phyloP scores from a whole-genome alignment of 257 asterid genomes.

The Cruciata laevipes region DNA sequence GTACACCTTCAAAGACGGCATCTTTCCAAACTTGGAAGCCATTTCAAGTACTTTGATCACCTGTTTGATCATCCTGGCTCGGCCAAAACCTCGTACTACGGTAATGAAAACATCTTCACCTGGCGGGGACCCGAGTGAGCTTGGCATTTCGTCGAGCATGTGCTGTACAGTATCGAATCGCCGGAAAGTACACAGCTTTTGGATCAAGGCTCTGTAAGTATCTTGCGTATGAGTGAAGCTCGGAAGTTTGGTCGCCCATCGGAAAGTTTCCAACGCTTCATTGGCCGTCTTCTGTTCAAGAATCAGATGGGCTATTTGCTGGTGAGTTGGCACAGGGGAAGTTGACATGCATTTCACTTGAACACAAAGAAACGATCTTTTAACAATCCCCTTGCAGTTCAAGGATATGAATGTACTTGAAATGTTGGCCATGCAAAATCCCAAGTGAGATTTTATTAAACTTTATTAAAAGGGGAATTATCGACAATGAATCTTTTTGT shows the following conservation, averaged over 20 bases:
- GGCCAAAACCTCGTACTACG: conserved; percentile 65
- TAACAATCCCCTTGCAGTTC: conserved; percentile 2
- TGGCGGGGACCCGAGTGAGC: conserved; percentile 40
- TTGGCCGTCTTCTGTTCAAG: conserved; percentile 64
- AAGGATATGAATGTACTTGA: neutral
- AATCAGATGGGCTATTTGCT: conserved; percentile 59
- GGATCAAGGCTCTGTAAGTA: conserved; percentile 74
- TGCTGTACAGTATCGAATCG: conserved; percentile 37
- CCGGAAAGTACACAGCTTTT: conserved; percentile 63
- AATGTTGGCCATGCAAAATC: conserved; percentile 10
- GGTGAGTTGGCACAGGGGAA: conserved; percentile 49
- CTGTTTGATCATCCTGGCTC: conserved; percentile 55
- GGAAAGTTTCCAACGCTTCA: conserved; percentile 76
- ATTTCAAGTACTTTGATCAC: conserved; percentile 53
- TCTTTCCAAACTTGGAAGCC: conserved; percentile 48
- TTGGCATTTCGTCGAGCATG: conserved; percentile 87
- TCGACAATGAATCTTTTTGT: no score
- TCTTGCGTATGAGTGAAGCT: conserved; percentile 51
- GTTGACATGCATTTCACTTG: conserved; percentile 35
- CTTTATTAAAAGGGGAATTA: no score
- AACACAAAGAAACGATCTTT: conserved; percentile 5
- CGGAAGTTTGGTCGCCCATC: conserved; percentile 76
- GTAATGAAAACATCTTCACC: conserved; percentile 78
- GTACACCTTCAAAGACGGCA: conserved; percentile 63
- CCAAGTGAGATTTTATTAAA: neutral